phyloP scores from a whole-genome alignment of 2,329 filamentous ascomycete genomes.

The Pestalotiopsis sp. region DNA sequence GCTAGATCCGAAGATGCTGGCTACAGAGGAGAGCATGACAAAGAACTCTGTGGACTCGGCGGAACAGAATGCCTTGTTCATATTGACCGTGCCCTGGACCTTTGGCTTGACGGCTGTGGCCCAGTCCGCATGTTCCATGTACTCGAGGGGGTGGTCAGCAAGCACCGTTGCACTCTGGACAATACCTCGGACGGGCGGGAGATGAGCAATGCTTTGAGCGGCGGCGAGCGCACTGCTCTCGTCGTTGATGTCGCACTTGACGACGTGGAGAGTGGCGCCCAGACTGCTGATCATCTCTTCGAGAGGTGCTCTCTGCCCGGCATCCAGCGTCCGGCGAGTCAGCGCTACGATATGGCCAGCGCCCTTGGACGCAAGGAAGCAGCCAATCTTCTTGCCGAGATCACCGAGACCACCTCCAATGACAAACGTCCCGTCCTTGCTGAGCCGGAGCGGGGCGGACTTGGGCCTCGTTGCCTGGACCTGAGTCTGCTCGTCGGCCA shows the following conservation, averaged over 20 bases:
- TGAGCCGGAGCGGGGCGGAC: background rate
- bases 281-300: slow-evolving; percentile 16
- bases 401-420: slow-evolving; percentile 37
- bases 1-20: slow-evolving; percentile 10
- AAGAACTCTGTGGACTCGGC: slow-evolving; percentile 22
- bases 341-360: slow-evolving; percentile 33
- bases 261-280: slow-evolving; percentile 17
- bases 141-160: slow-evolving; percentile 3
- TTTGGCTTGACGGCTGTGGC: slow-evolving; percentile 28
- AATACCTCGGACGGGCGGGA: slow-evolving; percentile 38
- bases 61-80: slow-evolving; percentile 22
- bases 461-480: slow-evolving; percentile 22
- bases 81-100: slow-evolving; percentile 31
- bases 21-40: slow-evolving; percentile 22
- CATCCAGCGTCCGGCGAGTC: slow-evolving; percentile 26
- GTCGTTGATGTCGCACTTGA: slow-evolving; percentile 17
- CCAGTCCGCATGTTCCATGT: slow-evolving; percentile 28
- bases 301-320: slow-evolving; percentile 17
- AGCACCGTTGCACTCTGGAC: slow-evolving; percentile 34
- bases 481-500: slow-evolving; percentile 12
- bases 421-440: slow-evolving; percentile 29
- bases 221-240: slow-evolving; percentile 13
- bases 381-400: slow-evolving; percentile 28
- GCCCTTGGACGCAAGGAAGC: slow-evolving; percentile 29
- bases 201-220: background rate